Base-by-base conservation (phyloP, 768 basidiomycete genomes). In the Cubamyces lactineus region DNA sequence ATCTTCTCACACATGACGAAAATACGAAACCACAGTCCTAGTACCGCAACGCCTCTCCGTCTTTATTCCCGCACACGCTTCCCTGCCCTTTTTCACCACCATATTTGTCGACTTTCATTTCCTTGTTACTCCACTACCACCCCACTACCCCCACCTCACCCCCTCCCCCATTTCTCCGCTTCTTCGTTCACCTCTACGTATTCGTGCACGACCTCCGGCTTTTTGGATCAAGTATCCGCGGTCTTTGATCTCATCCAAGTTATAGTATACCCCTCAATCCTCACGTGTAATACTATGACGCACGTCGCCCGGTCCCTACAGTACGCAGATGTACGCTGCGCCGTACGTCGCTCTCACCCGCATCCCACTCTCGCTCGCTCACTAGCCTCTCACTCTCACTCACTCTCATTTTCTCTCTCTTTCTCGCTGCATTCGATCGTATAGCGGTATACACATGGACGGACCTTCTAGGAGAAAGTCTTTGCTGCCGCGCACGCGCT, bases 281-380 rank as follows among this genome's bases (percentile, higher is more conserved):
- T 62, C 71, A 76, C 73, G 68, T 76, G 75, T 76, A 76, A 75
- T 76, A 72, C 69, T 76, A 76, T 76, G 68, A 70, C 67, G 69
- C 68, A 69, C 69, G 66, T 61, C 62, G 65, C 70, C 63, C 68
- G 65, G 66, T 67, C 63, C 64, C 66, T 66, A 66, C 65, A 60
- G 63, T 66, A 68, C 65, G 63, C 61, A 62, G 57, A 64, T 59
- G 65, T 61, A 68, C 63, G 67, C 67, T 64, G 65, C 49, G 67
- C 65, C 63, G 65, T 66, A 64, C 67, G 63, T 65, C 63, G 51
- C 56, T 38, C 19, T 41, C 62, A 50, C 45, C 57, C 52, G 51
- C 51, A 60, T 60, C 42, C 54, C 34, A 21, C 51, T 19, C 39
- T 40, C 50, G 49, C 50, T 45, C 50, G 50, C 40, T 34, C 19